Percentiles rank a stretch among this genome's conserved stretches.
These are phyloP conservation scores for Curvularia sp. DNA, from an alignment of 2,329 filamentous ascomycete species.

Conservation along the genomic window DNA sequence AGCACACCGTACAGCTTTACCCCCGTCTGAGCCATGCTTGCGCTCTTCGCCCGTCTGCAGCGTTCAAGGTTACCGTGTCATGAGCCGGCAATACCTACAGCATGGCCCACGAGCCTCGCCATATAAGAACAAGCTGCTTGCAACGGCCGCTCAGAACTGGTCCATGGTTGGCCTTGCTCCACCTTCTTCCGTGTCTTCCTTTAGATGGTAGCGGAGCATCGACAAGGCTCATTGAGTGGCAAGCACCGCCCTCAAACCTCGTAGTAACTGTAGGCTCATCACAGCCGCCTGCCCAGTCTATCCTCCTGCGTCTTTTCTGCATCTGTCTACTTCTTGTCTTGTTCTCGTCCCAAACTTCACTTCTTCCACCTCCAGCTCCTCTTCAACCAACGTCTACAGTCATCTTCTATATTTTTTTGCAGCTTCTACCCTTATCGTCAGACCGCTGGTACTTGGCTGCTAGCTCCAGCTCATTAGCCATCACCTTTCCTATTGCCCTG, in stretches of 20 bases:
- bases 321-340: background rate
- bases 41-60: background rate
- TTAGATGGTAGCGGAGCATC: background rate
- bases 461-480: background rate
- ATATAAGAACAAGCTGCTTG: background rate
- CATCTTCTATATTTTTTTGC: slow-evolving; percentile 8
- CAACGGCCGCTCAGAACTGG: background rate
- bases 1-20: background rate
- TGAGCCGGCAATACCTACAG: background rate
- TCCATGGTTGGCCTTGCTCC: background rate
- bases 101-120: background rate
- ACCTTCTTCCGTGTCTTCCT: background rate
- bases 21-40: background rate
- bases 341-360: background rate
- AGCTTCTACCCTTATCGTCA: slow-evolving; percentile 3
- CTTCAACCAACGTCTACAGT: background rate
- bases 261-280: background rate
- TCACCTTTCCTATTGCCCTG: slow-evolving; percentile 15
- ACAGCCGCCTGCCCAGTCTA: background rate
- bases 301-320: background rate
- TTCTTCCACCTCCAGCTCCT: slow-evolving; percentile 1
- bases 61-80: too few relatives aligned
- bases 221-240: background rate
- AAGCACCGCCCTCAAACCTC: background rate
- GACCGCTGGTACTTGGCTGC: slow-evolving; percentile 1